These are phyloP conservation scores for Beauveria sp. DNA, from an alignment of 2,329 filamentous ascomycete species.

Conservation along the genomic window DNA sequence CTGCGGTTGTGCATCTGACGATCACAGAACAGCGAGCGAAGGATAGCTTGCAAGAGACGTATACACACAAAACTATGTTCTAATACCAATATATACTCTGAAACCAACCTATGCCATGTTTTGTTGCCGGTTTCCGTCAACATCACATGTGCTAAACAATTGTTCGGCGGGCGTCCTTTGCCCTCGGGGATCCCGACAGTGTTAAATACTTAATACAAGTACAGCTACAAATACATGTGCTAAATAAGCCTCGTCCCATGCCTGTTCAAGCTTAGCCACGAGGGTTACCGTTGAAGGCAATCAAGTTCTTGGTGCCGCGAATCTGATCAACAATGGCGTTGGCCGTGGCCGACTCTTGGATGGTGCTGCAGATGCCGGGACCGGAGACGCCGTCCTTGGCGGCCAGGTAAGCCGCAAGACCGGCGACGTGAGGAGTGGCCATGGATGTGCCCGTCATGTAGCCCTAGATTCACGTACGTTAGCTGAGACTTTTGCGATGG, in stretches of 20 bases:
- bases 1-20: no score
- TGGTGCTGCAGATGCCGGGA: not conserved
- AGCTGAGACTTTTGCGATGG: not conserved
- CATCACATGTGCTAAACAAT: not conserved
- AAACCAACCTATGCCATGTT: not conserved
- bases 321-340: not conserved
- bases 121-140: not conserved
- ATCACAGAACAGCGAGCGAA: no score
- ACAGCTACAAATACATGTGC: no score
- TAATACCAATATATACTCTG: not conserved
- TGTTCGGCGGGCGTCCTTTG: no score
- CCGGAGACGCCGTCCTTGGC: conserved; percentile 4
- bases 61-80: no score
- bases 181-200: no score
- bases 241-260: not conserved
- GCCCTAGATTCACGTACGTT: not conserved
- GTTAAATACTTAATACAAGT: no score
- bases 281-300: conserved; percentile 11
- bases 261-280: not conserved
- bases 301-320: not conserved
- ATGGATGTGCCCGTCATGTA: conserved; percentile 17
- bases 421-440: conserved; percentile 16
- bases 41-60: no score
- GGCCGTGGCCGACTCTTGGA: not conserved
- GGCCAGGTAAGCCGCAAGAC: conserved; percentile 15